These are phyloP conservation scores for Entophlyctis helioformis DNA, from an alignment of 192 early-diverging fungal genomes.

Conservation along the genomic window DNA sequence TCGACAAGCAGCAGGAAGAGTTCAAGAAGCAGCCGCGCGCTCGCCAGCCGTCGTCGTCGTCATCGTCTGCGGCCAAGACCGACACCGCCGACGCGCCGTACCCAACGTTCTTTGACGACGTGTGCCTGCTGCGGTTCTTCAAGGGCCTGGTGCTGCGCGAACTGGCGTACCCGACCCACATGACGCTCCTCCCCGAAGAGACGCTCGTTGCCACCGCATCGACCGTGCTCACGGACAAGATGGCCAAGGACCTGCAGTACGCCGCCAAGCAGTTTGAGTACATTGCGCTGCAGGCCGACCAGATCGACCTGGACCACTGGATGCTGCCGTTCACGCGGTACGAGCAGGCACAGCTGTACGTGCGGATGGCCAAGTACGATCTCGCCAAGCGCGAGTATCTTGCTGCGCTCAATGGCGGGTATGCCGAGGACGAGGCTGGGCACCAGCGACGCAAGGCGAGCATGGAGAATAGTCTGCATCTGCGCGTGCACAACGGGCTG, in stretches of 20 bases:
- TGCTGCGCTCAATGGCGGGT: slow-evolving; percentile 26
- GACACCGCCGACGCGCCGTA: too few species aligned
- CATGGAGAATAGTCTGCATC: slow-evolving; percentile 26
- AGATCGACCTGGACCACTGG: slow-evolving; percentile 36
- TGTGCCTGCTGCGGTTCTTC: slow-evolving; percentile 60
- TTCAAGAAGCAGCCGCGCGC: slow-evolving; percentile 4
- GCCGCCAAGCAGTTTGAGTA: slow-evolving; percentile 16
- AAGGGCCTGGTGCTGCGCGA: slow-evolving; percentile 55
- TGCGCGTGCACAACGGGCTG: slow-evolving; percentile 29
- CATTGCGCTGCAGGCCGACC: slow-evolving; percentile 10
- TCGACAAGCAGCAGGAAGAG: slow-evolving; percentile 17
- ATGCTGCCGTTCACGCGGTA: slow-evolving; percentile 35
- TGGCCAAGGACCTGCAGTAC: slow-evolving; percentile 7
- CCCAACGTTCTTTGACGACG: slow-evolving; percentile 62
- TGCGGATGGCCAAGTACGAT: slow-evolving; percentile 18
- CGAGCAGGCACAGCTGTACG: slow-evolving; percentile 24
- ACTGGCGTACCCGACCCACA: slow-evolving; percentile 19
- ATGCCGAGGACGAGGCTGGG: slow-evolving; percentile 20
- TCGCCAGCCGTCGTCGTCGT: slow-evolving; percentile 16
- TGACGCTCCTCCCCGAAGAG: slow-evolving; percentile 12
- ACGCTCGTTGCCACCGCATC: neutral
- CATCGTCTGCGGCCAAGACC: too few species aligned
- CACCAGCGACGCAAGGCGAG: slow-evolving; percentile 12
- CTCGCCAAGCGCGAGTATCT: slow-evolving; percentile 24
- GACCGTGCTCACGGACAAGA: neutral